These are phyloP conservation scores for Metarhizium brunneum DNA, from an alignment of 2,329 filamentous ascomycete genomes.

Conservation along the genomic window DNA sequence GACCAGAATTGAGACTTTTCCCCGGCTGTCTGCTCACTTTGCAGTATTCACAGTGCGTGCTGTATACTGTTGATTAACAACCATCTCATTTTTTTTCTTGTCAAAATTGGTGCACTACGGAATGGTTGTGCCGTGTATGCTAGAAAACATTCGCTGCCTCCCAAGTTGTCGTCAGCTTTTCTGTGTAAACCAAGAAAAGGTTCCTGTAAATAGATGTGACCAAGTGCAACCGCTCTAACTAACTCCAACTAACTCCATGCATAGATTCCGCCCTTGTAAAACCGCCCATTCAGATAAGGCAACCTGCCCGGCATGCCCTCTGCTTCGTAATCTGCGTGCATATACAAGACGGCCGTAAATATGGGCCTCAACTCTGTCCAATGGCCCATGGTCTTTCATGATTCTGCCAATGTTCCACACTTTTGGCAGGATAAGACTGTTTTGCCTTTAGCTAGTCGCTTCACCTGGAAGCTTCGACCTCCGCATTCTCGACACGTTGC, in stretches of 20 bases:
- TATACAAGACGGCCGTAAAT: not conserved
- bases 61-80: too few relatives aligned
- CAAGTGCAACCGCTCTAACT: not conserved
- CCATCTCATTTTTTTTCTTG: not conserved
- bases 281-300: not conserved
- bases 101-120: not conserved
- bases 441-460: slow-evolving; percentile 5
- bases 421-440: slow-evolving; percentile 8
- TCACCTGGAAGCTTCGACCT: slow-evolving; percentile 1
- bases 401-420: not conserved
- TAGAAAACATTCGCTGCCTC: not conserved
- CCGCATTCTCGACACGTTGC: slow-evolving; percentile 6
- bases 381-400: not conserved
- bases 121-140: not conserved
- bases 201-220: not conserved
- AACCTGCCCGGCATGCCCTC: not conserved
- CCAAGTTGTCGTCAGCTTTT: not conserved
- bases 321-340: not conserved
- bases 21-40: not conserved
- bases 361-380: not conserved
- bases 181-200: not conserved
- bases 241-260: not conserved
- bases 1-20: not conserved
- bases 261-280: not conserved
- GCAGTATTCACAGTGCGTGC: too few relatives aligned